Percentiles rank a stretch among this genome's conserved stretches.
phyloP scores from a whole-genome alignment of 2,329 filamentous ascomycete species.

The Fusarium neocosmosporiellum region DNA sequence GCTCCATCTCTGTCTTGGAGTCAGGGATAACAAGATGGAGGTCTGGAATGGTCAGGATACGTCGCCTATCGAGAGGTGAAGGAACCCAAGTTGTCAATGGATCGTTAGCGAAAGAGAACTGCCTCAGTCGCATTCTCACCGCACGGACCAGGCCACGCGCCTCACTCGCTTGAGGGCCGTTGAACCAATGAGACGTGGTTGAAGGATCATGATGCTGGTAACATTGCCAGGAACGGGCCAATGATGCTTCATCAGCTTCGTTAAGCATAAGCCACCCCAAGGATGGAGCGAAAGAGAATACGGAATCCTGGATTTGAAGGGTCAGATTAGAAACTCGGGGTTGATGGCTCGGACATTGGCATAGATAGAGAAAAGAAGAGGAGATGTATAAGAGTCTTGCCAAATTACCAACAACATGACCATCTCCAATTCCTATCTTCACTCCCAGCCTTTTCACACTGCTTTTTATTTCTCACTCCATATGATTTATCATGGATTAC shows the following conservation, averaged over 20 bases:
- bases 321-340: background rate
- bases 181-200: background rate
- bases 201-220: background rate
- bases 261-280: background rate
- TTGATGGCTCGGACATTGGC: background rate
- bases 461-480: background rate
- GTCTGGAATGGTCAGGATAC: background rate
- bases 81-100: background rate
- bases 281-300: background rate
- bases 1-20: background rate
- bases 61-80: background rate
- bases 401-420: background rate
- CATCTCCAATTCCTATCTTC: background rate
- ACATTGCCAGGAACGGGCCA: background rate
- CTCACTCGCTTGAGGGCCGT: background rate
- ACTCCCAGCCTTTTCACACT: background rate
- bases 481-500: background rate
- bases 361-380: background rate
- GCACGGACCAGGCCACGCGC: background rate
- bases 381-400: background rate
- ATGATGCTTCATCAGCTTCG: background rate
- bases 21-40: background rate
- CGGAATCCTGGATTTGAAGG: background rate
- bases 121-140: background rate
- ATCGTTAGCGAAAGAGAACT: background rate